Base-by-base conservation (phyloP, 2,329 filamentous ascomycete species). In the Pestalotiopsis sp. region DNA sequence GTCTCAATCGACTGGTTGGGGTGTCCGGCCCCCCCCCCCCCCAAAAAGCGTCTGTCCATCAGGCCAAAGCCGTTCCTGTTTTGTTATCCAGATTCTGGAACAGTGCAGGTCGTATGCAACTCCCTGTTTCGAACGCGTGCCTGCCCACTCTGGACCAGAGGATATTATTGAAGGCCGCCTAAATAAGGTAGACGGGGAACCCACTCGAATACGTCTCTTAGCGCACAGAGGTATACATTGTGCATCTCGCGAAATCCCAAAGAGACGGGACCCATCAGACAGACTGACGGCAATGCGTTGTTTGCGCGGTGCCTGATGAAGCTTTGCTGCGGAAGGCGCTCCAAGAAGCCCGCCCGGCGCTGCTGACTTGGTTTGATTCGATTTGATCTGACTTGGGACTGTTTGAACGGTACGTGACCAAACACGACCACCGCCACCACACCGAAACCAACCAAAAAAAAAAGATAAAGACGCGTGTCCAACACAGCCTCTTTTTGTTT, bases 401-500 rank as follows among this genome's bases (percentile, higher is more conserved):
- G 30, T 35, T 35, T 35, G 30, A 35, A 7, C 30, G 30, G 30
- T 58, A n/a, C 13, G 56, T 35, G 24, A 35, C 56, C 56, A 26
- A 44, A 24, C 38, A n/a, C n/a, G n/a, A 30, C 38, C 61, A 52
- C 44, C n/a, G 26, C 40, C 40, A 52, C 63, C 40, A 38, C 44
- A 30, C 24, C 26, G 24, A 58, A n/a, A 40, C 13, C 44, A 17
- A n/a, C 44, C 44, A 52, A 52, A 52, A n/a, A 17, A 17, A 52
- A 17, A 17, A 52, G 20, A 57, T 55, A 59, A 35, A 35, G 65
- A 61, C 65, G 56, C 65, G 58, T 62, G 48, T 52, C 58, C 22
- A 26, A 62, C 65, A 61, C 65, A 66, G 65, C 65, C 65, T 62
- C 58, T 24, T 24, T 55, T 66, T 35, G 30, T 35, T 35, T 35